Conservation (phyloP, 345 rosid genomes). For the Laguncularia racemosa region DNA sequence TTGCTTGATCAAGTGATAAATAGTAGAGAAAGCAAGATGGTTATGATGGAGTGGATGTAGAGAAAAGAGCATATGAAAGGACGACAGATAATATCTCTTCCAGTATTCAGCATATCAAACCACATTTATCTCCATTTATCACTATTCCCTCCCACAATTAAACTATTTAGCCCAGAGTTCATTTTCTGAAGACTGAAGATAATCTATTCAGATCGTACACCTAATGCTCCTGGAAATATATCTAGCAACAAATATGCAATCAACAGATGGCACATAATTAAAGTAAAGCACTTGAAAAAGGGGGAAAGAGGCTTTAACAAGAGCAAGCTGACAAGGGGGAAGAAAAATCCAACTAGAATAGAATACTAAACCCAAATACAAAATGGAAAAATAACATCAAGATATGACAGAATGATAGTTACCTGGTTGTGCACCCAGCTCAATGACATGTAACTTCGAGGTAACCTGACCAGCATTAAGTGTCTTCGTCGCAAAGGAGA, state of each 20-base stretch:
- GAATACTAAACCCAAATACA: background rate
- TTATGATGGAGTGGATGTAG: too few relatives aligned
- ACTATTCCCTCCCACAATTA: too few relatives aligned
- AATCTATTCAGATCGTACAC: too few relatives aligned
- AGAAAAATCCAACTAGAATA: background rate
- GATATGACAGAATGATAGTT: conserved; percentile 1
- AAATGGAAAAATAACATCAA: conserved; percentile 1
- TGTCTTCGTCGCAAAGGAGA: conserved; percentile 84
- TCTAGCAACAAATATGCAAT: background rate
- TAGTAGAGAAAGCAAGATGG: too few relatives aligned
- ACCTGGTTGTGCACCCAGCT: conserved; percentile 99
- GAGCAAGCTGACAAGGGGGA: background rate
- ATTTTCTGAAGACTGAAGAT: too few relatives aligned
- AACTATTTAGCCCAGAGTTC: too few relatives aligned
- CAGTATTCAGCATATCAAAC: too few relatives aligned
- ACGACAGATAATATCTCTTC: too few relatives aligned
- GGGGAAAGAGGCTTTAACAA: background rate
- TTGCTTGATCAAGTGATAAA: background rate
- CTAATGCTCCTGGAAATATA: too few relatives aligned
- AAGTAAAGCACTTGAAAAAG: background rate
- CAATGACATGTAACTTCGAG: conserved; percentile 91
- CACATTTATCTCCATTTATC: too few relatives aligned
- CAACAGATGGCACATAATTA: background rate
- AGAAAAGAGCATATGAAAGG: too few relatives aligned
- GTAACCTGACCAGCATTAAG: conserved; percentile 87